Evolutionary conservation across 495 filamentous ascomycete species (phyloP), one percentile per base, ranked within the genome.

Genomic region (Podospora australis): DNA sequence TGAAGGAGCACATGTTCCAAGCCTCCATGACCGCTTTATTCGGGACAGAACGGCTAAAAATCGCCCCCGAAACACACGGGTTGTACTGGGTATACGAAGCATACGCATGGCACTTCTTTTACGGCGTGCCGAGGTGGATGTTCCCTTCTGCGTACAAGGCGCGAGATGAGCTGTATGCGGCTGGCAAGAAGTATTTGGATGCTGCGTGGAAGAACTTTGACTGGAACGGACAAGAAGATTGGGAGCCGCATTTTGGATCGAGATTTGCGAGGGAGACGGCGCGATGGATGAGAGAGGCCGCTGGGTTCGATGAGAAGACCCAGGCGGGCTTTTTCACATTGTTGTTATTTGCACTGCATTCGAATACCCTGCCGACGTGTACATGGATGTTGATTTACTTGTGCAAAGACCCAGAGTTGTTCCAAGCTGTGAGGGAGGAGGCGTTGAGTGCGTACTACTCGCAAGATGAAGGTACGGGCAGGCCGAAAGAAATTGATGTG

Each of bases 91-190:
- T 52, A 0, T 62, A 50, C 16, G 57, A 62, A 25, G 28, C 30
- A 13, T 22, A 49, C 21, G 44, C 49, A 11, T 28, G 24, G 4
- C 19, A 28, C n/a, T 44, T 60, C 1, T 14, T 49, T 4, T 53
- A 32, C 21, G 54, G 57, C 2, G 22, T 53, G 2, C 54, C 60
- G 13, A 48, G 78, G 74, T 39, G 82, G 81, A 6, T 86, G 78
- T 79, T 77, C 71, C 23, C 80, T 75, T 6, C 79, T 72, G 1
- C 63, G 78, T 44, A 75, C 14, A 36, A 22, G 7, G 28, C 30
- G 7, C 54, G 52, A n/a, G 57, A 58, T 3, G 20, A 30, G 1
- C 46, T 56, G 1, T 39, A 39, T 25, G 42, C 3, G 3, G 35
- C 44, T 25, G 19, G 13, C 10, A 23, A 20, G 4, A 39, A 41